Evolutionary conservation across 2,329 filamentous ascomycete genomes (phyloP).

Genomic region (Elsinoe ampelina): DNA sequence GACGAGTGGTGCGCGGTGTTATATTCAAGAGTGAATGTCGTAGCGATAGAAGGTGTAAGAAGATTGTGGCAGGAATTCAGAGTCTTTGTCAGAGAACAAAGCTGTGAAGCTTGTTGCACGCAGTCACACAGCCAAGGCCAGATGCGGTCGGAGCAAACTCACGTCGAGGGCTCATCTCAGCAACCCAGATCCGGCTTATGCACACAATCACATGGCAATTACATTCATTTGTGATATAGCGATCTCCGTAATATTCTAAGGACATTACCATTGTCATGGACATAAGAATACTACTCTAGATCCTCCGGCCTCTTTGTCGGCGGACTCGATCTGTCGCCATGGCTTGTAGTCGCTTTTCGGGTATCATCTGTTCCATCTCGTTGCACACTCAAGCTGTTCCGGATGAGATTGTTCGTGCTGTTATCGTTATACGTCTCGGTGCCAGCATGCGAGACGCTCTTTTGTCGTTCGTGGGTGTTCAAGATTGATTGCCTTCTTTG

Average conservation of each 20-base stretch:
- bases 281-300: slow-evolving; percentile 28
- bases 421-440: slow-evolving; percentile 17
- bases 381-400: slow-evolving; percentile 31
- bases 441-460: neutral
- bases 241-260: neutral
- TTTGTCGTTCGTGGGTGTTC: slow-evolving; percentile 15
- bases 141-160: slow-evolving; percentile 3
- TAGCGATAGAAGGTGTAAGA: slow-evolving; percentile 2
- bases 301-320: slow-evolving; percentile 35
- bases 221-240: neutral
- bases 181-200: neutral
- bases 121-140: neutral
- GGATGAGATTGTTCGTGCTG: slow-evolving; percentile 26
- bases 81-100: slow-evolving; percentile 10
- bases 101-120: slow-evolving; percentile 5
- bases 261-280: slow-evolving; percentile 2
- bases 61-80: neutral
- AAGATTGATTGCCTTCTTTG: slow-evolving; percentile 30
- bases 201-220: neutral
- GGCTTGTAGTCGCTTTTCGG: slow-evolving; percentile 20
- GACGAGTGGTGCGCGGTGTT: neutral
- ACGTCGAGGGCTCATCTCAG: neutral
- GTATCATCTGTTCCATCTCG: slow-evolving; percentile 17
- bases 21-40: neutral
- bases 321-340: slow-evolving; percentile 3